Evolutionary conservation across 805 yeast species (phyloP), one percentile per base, ranked within the genome.

Genomic region (Saccharomycopsis oosterbeekiorum): DNA sequence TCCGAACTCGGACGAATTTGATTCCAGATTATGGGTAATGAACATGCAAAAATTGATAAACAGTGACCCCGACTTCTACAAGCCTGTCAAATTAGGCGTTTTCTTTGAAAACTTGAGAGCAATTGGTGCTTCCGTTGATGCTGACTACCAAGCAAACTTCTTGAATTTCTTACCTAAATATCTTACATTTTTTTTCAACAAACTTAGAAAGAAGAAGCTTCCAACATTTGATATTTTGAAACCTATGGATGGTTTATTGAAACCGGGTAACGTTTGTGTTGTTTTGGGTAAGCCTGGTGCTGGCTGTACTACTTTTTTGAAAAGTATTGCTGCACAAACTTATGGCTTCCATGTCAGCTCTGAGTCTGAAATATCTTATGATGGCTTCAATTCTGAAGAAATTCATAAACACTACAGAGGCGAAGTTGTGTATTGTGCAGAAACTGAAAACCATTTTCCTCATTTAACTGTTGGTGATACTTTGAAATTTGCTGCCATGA

Each of bases 201-300:
- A 43, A 24, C 56, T 36, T 34, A 54, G 53, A 47, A 21, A 47
- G n/a, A 70, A 67, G 62, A 68, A 63, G 62, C 70, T 64, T 60
- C 70, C 66, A 62, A 68, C 68, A 60, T 82, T 73, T 66, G 80
- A 73, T 66, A 82, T 76, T 65, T 75, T 79, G 69, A 79, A 79
- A 67, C 71, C 80, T n/a, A 76, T 80, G 81, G 85, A 83, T 64
- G 90, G 85, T 17, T 59, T 80, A 3, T 75, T 84, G 60, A 74
- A 74, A 58, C 84, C 88, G 2, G 89, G 90, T 57, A 85, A 84
- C 64, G 74, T 86, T 56, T 79, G 86, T 8, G 86, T 86, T 57
- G 90, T 85, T 15, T 73, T 85, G 61, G 91, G 91, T 58, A 79
- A 88, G 72, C 90, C 90, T 0, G 90, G 90, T 68, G 82, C 89